These are phyloP conservation scores for Pseudevernia furfuracea DNA, from an alignment of 495 filamentous ascomycete genomes.

Conservation along the genomic window DNA sequence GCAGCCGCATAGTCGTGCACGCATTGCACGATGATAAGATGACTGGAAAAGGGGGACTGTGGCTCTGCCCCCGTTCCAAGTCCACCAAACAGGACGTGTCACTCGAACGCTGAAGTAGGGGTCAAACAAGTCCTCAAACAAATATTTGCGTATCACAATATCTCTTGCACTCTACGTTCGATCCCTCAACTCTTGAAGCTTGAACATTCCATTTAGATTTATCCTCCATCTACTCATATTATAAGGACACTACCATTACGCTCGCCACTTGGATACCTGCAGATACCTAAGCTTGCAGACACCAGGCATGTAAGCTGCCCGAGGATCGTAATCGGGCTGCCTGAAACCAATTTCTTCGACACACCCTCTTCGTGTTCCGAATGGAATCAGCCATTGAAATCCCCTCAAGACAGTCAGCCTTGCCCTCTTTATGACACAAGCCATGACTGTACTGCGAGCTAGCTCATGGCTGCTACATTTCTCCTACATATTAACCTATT, in stretches of 20 bases:
- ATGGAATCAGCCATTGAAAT: not conserved
- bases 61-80: not conserved
- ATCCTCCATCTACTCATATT: not conserved
- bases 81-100: not conserved
- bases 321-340: not conserved
- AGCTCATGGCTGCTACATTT: not conserved
- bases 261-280: not conserved
- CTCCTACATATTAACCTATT: not conserved
- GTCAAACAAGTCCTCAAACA: not conserved
- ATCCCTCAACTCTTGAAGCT: not conserved
- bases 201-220: not conserved
- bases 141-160: not conserved
- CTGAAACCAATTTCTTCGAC: not conserved
- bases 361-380: not conserved
- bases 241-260: not conserved
- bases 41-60: not conserved
- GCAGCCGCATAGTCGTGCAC: not conserved
- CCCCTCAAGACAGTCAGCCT: not conserved
- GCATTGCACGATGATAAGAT: not conserved
- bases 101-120: not conserved
- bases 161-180: not conserved
- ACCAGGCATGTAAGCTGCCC: not conserved
- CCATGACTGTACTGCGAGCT: not conserved
- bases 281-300: too few relatives aligned
- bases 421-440: not conserved